These are phyloP conservation scores for Sporisorium scitamineum DNA, from an alignment of 1,284 basidiomycete genomes.

Conservation along the genomic window DNA sequence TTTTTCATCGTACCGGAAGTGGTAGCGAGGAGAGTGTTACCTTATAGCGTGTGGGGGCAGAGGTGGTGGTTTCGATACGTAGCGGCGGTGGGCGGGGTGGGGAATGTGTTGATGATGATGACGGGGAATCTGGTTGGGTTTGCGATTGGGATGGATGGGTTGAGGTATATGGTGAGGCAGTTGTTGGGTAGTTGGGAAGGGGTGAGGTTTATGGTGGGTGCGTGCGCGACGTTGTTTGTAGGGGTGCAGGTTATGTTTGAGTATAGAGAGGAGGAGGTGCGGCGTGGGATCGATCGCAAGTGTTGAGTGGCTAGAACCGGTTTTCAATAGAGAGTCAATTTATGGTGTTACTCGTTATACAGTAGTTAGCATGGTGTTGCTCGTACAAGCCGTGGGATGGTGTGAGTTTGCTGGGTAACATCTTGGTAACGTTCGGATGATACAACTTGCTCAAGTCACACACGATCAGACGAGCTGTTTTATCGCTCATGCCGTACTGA, in stretches of 20 bases:
- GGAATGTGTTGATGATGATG: slow-evolving; percentile 92
- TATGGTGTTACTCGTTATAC: background rate
- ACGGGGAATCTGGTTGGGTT: slow-evolving; percentile 94
- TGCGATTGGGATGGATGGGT: slow-evolving; percentile 88
- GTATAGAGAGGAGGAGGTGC: slow-evolving; percentile 64
- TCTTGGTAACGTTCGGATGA: no score
- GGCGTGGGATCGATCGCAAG: slow-evolving; percentile 49
- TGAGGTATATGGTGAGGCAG: slow-evolving; percentile 78
- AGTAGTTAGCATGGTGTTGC: no score
- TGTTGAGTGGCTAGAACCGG: slow-evolving; percentile 17
- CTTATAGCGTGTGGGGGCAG: slow-evolving; percentile 78
- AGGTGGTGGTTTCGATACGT: slow-evolving; percentile 86
- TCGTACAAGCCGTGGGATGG: no score
- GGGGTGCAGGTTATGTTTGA: slow-evolving; percentile 87
- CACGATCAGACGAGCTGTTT: background rate
- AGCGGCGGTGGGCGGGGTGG: slow-evolving; percentile 83
- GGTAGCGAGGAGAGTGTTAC: slow-evolving; percentile 74
- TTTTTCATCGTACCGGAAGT: slow-evolving; percentile 92
- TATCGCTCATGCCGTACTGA: background rate
- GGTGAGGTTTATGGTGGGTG: slow-evolving; percentile 76
- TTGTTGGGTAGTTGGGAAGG: slow-evolving; percentile 79
- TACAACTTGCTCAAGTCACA: background rate
- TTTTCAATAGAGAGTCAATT: background rate
- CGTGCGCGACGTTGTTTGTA: slow-evolving; percentile 80
- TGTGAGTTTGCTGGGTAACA: no score